Base-by-base conservation (phyloP, 2,329 filamentous ascomycete genomes). In the Fusarium siculi region DNA sequence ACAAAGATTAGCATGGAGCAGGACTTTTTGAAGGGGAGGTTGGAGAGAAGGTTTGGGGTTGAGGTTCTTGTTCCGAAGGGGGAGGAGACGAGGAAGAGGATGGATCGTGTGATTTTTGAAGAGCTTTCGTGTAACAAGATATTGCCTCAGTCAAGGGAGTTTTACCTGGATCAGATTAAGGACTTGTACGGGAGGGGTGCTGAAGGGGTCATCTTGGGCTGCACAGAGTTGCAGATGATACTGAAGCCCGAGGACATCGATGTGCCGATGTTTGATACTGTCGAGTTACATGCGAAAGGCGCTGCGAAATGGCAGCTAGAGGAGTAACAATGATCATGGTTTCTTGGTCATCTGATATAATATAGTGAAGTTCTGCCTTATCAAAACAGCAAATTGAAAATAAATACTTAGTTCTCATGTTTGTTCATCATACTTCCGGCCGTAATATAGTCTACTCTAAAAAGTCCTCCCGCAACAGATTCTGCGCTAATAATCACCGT, bases 171-270 rank as follows among this genome's bases (percentile, higher is more conserved):
- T n/a, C 44, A 47, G 16, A 42, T 56, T 1, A 52, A 12, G 9
- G 23, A 44, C 4, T 40, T 66, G 12, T 21, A 25, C 14, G 16
- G 44, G 7, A 47, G 28, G 4, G 61, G 61, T n/a, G 44, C 61
- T 3, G 61, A 59, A 9, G 64, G 64, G 0, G 28, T 66, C 7
- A 37, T 66, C 12, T 12, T 67, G 39, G 61, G 61, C 1, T 67
- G 64, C 21, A 66, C 64, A 2, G 52, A 67, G 39, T 32, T 67
- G 3, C 61, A 66, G 16, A 46, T 59, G 43, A 52, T 67, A 19
- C 7, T 67, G 2, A 58, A 59, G 44, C 61, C 44, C 0, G 39
- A 11, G 2, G 61, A 47, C 32, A 10, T 59, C 10, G 23, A 49
- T 0, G 12, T 39, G 16, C 52, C 52, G 0, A n/a, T 67, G 28